These are phyloP conservation scores for Colletotrichum sp. DNA, from an alignment of 2,329 filamentous ascomycete genomes.

Conservation along the genomic window DNA sequence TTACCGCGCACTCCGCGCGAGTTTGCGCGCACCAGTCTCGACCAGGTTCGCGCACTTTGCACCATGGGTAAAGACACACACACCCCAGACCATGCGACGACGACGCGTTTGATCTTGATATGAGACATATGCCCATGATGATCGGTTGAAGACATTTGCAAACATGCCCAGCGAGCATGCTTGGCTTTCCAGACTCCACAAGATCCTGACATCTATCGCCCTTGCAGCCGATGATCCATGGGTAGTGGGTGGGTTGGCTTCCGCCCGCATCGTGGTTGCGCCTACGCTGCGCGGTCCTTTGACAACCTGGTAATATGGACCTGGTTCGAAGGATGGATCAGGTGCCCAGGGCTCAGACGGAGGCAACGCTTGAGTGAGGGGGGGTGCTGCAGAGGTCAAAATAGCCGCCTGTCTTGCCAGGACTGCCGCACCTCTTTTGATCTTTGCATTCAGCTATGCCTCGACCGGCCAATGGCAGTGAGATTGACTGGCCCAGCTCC, in stretches of 20 bases:
- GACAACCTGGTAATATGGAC: not conserved
- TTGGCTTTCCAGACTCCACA: not conserved
- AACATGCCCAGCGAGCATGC: not conserved
- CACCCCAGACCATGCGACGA: not conserved
- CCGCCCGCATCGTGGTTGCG: not conserved
- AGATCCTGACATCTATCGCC: not conserved
- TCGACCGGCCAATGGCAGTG: not conserved
- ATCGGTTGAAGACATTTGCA: not conserved
- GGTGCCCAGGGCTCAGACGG: not conserved
- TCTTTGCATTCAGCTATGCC: not conserved
- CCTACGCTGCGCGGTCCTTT: not conserved
- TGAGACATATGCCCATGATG: not conserved
- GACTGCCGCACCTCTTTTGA: not conserved
- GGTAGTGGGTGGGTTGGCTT: not conserved
- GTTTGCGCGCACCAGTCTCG: not conserved
- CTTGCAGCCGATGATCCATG: not conserved
- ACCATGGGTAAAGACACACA: not conserved
- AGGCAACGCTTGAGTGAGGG: not conserved
- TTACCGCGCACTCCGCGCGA: slow-evolving; percentile 2
- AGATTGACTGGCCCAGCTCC: not conserved
- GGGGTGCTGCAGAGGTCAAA: not conserved
- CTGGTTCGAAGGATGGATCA: not conserved
- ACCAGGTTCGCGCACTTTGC: not conserved
- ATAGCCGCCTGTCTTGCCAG: not conserved
- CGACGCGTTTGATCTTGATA: not conserved